These are phyloP conservation scores for Eragrostis tef DNA, from an alignment of 202 grass and related monocot genomes.

Conservation along the genomic window DNA sequence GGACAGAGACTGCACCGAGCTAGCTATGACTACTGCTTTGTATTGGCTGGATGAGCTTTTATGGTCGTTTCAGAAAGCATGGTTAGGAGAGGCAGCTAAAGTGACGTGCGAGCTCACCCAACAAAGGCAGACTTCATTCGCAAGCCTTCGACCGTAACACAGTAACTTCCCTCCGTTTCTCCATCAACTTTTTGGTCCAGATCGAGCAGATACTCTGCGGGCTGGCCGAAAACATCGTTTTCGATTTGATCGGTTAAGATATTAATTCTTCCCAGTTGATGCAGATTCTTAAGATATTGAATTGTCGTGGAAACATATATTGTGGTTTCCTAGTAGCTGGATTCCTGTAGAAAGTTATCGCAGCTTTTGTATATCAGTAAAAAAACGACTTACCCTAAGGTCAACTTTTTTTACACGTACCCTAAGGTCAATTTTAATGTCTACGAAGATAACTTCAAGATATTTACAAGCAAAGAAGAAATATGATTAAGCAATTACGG, in stretches of 20 bases:
- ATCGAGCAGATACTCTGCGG: not conserved
- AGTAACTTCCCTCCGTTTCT: conserved; percentile 10
- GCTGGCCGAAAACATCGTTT: conserved; percentile 27
- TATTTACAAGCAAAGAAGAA: not conserved
- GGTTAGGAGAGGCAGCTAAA: conserved; percentile 10
- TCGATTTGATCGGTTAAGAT: conserved; percentile 23
- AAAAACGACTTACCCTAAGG: not conserved
- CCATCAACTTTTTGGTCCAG: conserved; percentile 24
- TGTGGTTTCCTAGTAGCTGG: not conserved
- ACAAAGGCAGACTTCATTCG: conserved; percentile 45
- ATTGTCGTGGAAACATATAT: not conserved
- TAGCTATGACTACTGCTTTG: not conserved
- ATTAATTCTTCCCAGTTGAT: conserved; percentile 31
- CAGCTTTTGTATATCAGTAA: not conserved
- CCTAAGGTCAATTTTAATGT: not conserved
- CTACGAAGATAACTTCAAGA: not conserved
- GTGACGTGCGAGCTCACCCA: conserved; percentile 36
- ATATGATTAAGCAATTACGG: not conserved
- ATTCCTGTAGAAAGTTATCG: not conserved
- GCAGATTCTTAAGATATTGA: conserved; percentile 32
- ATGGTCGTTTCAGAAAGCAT: not conserved
- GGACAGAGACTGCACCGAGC: not conserved
- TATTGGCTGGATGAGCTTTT: conserved; percentile 27
- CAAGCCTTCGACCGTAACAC: conserved; percentile 30
- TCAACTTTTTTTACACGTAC: too few relatives aligned